Conservation (phyloP, 495 filamentous ascomycete species). For the Glutinoglossum americanum region DNA sequence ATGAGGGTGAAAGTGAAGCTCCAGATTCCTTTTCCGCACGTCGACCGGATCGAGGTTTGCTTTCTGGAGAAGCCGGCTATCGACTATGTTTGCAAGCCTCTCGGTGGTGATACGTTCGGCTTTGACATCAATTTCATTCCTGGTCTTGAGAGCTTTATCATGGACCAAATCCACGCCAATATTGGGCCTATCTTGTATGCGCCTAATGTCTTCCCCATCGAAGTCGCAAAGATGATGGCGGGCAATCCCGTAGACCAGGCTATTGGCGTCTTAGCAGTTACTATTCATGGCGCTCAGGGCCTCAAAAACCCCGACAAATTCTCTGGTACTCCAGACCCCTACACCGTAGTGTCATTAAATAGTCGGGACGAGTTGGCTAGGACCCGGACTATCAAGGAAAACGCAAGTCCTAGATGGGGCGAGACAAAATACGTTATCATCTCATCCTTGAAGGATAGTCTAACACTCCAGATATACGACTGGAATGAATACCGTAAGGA, state of each 20-base stretch:
- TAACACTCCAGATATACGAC: slow-evolving; percentile 70
- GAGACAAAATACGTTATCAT: slow-evolving; percentile 91
- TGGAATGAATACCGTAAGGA: slow-evolving; percentile 94
- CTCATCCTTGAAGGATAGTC: slow-evolving; percentile 63
- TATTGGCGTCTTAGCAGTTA: slow-evolving; percentile 82
- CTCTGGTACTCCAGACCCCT: slow-evolving; percentile 82
- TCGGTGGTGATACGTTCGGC: slow-evolving; percentile 84
- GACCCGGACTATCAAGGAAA: slow-evolving; percentile 75
- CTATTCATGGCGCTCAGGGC: slow-evolving; percentile 71
- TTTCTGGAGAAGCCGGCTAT: slow-evolving; percentile 60
- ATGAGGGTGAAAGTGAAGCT: slow-evolving; percentile 97
- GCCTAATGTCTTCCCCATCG: slow-evolving; percentile 93
- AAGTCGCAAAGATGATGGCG: slow-evolving; percentile 97
- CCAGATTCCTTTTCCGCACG: slow-evolving; percentile 84
- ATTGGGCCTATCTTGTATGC: slow-evolving; percentile 91
- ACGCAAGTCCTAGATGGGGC: slow-evolving; percentile 75
- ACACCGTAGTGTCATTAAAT: slow-evolving; percentile 72
- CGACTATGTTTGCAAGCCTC: slow-evolving; percentile 92
- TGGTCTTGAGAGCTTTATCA: slow-evolving; percentile 77
- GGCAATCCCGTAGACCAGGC: slow-evolving; percentile 86
- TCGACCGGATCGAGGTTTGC: slow-evolving; percentile 78
- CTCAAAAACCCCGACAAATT: slow-evolving; percentile 93
- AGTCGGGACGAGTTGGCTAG: slow-evolving; percentile 54
- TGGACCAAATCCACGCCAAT: slow-evolving; percentile 85
- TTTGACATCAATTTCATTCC: slow-evolving; percentile 99